Evolutionary conservation across 2,329 filamentous ascomycete genomes (phyloP).

Genomic region (Penicillium sp.): DNA sequence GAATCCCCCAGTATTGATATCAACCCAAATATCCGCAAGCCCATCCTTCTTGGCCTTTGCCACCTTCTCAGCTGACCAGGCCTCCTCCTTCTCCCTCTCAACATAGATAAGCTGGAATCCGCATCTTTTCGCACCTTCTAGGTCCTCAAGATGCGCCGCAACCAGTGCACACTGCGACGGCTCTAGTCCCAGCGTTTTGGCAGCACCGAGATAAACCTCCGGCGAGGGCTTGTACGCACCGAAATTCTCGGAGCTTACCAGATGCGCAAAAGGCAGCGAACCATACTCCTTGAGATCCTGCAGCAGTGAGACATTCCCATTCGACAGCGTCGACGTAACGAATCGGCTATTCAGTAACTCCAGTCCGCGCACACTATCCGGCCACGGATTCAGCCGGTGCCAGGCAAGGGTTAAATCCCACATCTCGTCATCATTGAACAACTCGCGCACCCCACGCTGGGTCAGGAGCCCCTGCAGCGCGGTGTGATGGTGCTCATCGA

Average conservation of each 20-base stretch:
- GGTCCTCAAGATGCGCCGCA: constrained; percentile 71
- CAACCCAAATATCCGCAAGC: constrained; percentile 68
- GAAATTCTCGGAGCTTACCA: constrained; percentile 72
- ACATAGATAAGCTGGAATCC: constrained; percentile 75
- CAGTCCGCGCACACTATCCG: constrained; percentile 62
- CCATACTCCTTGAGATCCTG: constrained; percentile 63
- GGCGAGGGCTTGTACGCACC: constrained; percentile 73
- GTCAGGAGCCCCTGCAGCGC: constrained; percentile 62
- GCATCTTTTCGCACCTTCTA: constrained; percentile 64
- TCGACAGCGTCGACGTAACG: constrained; percentile 69
- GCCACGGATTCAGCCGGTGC: constrained; percentile 73
- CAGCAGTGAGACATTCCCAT: constrained; percentile 71
- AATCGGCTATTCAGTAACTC: constrained; percentile 57
- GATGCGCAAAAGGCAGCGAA: constrained; percentile 60
- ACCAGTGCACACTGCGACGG: constrained; percentile 72
- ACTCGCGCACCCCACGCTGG: constrained; percentile 56
- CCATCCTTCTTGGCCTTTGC: constrained; percentile 56
- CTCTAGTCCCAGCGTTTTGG: constrained; percentile 56
- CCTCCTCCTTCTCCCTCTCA: constrained; percentile 68
- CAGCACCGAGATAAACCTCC: constrained; percentile 69
- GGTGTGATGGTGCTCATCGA: constrained; percentile 71
- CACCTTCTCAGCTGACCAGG: constrained; percentile 55
- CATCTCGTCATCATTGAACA: constrained; percentile 66
- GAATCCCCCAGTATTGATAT: constrained; percentile 54
- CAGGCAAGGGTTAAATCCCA: constrained; percentile 64